These are phyloP conservation scores for Leccinum griseonigrum DNA, from an alignment of 1,284 basidiomycete species.

Conservation along the genomic window DNA sequence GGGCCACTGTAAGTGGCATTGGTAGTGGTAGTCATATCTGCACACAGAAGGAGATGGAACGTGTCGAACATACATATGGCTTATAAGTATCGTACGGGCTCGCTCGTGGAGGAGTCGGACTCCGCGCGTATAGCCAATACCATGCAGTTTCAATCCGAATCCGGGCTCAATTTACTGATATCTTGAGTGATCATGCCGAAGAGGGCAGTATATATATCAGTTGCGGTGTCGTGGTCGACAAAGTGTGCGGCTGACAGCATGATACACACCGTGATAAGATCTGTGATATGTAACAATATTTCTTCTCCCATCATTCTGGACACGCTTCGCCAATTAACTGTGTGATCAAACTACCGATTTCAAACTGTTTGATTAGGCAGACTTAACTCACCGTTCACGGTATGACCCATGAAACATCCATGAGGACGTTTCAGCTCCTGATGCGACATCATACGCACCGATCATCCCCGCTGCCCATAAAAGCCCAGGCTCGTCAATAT, in stretches of 20 bases:
- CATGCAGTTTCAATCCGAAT: not conserved
- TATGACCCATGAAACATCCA: not conserved
- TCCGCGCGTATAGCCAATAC: not conserved
- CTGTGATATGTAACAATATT: not conserved
- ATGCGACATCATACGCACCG: not conserved
- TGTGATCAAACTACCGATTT: not conserved
- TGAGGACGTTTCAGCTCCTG: not conserved
- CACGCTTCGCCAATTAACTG: too few relatives aligned
- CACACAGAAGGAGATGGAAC: not conserved
- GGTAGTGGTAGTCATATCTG: not conserved
- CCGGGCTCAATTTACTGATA: not conserved
- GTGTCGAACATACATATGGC: not conserved
- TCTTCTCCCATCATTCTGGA: not conserved
- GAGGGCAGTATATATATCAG: not conserved
- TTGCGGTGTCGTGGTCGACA: not conserved
- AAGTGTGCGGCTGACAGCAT: not conserved
- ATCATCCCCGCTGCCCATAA: not conserved
- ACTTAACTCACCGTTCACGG: not conserved
- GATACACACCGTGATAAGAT: not conserved
- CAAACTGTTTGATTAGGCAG: not conserved
- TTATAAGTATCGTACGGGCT: not conserved
- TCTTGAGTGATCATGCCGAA: not conserved
- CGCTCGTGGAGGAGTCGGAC: not conserved
- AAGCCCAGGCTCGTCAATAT: too few relatives aligned
- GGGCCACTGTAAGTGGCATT: constrained; percentile 5